phyloP scores from a whole-genome alignment of 495 filamentous ascomycete species.

The Penicillium simplicissimum region DNA sequence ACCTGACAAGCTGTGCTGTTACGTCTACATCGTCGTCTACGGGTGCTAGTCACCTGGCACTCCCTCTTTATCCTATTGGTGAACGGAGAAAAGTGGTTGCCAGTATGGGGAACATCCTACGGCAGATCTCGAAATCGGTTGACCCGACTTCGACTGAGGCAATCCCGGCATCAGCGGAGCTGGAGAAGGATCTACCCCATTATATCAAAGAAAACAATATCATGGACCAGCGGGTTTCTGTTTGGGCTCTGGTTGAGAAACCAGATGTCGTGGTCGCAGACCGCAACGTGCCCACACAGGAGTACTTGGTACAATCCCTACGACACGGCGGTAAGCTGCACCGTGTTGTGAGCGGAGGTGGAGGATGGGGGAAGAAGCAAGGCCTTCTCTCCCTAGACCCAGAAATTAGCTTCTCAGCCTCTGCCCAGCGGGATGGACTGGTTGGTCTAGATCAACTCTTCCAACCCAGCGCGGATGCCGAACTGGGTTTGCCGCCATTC shows the following conservation, averaged over 20 bases:
- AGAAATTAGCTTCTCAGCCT: constrained; percentile 47
- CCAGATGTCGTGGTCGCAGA: constrained; percentile 20
- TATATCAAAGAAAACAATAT: constrained; percentile 55
- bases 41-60: constrained; percentile 24
- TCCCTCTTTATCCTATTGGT: constrained; percentile 67
- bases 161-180: constrained; percentile 71
- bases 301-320: constrained; percentile 28
- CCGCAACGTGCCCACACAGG: constrained; percentile 22
- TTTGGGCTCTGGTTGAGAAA: constrained; percentile 73
- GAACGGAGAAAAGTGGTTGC: constrained; percentile 60
- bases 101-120: constrained; percentile 81
- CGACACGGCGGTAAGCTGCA: constrained; percentile 55
- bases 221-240: constrained; percentile 52
- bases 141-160: constrained; percentile 38
- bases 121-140: constrained; percentile 57
- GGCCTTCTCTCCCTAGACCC: constrained; percentile 84
- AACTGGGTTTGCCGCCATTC: constrained; percentile 19
- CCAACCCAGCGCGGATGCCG: constrained; percentile 12
- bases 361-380: constrained; percentile 86
- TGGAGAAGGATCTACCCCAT: constrained; percentile 64
- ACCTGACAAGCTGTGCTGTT: constrained; percentile 37
- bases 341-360: constrained; percentile 80
- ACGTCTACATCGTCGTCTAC: constrained; percentile 18
- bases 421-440: constrained; percentile 13
- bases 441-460: constrained; percentile 27